Percentiles rank a stretch among this genome's conserved stretches.
These are phyloP conservation scores for Pseudogymnoascus sp. DNA, from an alignment of 2,329 filamentous ascomycete genomes.

Conservation along the genomic window DNA sequence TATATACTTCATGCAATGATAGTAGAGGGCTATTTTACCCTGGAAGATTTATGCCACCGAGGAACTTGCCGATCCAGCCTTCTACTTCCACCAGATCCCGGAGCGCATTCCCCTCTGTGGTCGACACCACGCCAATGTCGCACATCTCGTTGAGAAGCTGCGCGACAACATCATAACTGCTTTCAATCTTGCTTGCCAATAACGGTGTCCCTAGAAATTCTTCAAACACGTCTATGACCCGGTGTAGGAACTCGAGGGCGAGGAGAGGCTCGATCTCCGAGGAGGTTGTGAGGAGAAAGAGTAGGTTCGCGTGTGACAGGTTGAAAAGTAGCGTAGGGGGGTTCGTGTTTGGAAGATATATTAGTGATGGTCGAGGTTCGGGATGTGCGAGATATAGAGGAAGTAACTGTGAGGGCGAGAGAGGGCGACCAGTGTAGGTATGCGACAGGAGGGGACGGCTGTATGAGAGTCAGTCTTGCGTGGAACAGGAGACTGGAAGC, in stretches of 20 bases:
- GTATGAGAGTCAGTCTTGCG: constrained; percentile 14
- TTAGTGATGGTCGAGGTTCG: constrained; percentile 70
- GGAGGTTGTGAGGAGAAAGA: constrained; percentile 79
- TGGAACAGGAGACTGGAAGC: not conserved
- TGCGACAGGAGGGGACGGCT: constrained; percentile 84
- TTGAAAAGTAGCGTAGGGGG: constrained; percentile 87
- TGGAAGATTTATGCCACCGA: constrained; percentile 80
- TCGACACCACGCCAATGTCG: constrained; percentile 80
- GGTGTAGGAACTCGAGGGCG: constrained; percentile 88
- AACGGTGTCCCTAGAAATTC: constrained; percentile 88
- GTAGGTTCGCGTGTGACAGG: constrained; percentile 74
- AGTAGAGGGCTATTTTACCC: constrained; percentile 42
- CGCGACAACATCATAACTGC: constrained; percentile 85
- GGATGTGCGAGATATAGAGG: constrained; percentile 81
- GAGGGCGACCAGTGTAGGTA: constrained; percentile 74
- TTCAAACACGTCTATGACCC: constrained; percentile 84
- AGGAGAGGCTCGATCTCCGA: constrained; percentile 82
- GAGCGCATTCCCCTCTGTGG: constrained; percentile 87
- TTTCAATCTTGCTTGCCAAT: constrained; percentile 77
- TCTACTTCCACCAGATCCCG: constrained; percentile 88
- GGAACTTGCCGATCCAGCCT: constrained; percentile 77
- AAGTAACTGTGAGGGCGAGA: constrained; percentile 66
- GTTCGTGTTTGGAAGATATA: constrained; percentile 73
- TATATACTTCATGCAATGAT: not conserved
- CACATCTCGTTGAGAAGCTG: constrained; percentile 95